Percentiles rank a stretch among this genome's conserved stretches.
Evolutionary conservation across 805 yeast genomes (phyloP).

Genomic region (Zygotorulaspora chibaensis): DNA sequence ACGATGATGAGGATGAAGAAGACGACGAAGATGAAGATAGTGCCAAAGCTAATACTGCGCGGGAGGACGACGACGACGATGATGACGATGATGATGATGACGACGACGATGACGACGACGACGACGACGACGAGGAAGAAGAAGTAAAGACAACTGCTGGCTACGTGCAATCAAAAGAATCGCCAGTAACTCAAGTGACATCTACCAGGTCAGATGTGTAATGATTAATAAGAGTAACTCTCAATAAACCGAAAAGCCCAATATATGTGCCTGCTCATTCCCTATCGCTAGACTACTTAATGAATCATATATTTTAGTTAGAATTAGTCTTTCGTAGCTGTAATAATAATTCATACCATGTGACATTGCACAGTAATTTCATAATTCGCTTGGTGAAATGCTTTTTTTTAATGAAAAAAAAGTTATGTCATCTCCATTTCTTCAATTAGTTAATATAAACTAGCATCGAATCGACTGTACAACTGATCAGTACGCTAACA

Average conservation of each 20-base stretch:
- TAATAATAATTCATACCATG: not conserved
- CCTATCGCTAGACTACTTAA: not conserved
- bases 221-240: no score
- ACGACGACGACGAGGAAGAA: conserved; percentile 36
- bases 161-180: not conserved
- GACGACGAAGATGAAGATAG: conserved; percentile 35
- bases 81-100: conserved; percentile 40
- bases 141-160: conserved; percentile 1
- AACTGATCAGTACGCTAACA: not conserved
- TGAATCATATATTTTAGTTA: not conserved
- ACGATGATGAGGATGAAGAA: conserved; percentile 41
- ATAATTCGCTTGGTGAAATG: not conserved
- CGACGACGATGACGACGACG: conserved; percentile 47
- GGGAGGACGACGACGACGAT: conserved; percentile 47
- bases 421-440: not conserved
- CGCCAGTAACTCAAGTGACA: not conserved
- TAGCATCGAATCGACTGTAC: no score
- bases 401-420: no score
- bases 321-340: not conserved
- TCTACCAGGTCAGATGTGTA: no score
- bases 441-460: not conserved
- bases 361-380: not conserved
- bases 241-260: no score
- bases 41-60: conserved; percentile 28
- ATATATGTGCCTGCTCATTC: not conserved